Conservation (phyloP, 768 basidiomycete genomes). For the Lactarius sp. region DNA sequence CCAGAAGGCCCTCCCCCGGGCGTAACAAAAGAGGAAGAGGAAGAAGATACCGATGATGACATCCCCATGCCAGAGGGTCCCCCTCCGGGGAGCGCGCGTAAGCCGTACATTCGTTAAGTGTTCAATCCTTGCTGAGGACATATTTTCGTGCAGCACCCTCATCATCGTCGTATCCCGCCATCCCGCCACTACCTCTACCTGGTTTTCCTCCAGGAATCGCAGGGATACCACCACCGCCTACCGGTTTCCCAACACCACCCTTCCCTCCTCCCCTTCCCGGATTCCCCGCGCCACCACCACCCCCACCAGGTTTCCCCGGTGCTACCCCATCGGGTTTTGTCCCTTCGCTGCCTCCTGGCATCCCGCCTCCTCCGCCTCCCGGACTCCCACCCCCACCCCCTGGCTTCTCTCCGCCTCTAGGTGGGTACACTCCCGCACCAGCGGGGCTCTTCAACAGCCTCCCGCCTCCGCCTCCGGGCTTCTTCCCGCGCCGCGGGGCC, state of each 20-base stretch:
- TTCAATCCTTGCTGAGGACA: constrained; percentile 25
- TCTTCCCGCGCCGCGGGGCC: constrained; percentile 51
- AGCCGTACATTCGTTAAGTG: constrained; percentile 28
- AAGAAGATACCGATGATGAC: constrained; percentile 45
- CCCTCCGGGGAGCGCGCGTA: constrained; percentile 38
- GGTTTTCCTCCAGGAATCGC: constrained; percentile 23
- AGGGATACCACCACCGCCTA: constrained; percentile 21
- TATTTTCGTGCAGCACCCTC: constrained; percentile 28
- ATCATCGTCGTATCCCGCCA: constrained; percentile 25
- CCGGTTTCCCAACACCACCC: constrained; percentile 10
- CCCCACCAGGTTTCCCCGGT: constrained; percentile 24
- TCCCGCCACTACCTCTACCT: constrained; percentile 26
- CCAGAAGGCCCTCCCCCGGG: constrained; percentile 62
- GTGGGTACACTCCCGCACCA: constrained; percentile 31
- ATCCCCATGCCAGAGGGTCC: constrained; percentile 61
- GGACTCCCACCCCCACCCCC: constrained; percentile 29
- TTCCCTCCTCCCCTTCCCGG: constrained; percentile 14
- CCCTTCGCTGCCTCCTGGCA: constrained; percentile 26
- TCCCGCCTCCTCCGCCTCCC: constrained; percentile 25
- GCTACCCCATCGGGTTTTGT: not conserved
- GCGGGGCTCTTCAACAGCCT: constrained; percentile 30
- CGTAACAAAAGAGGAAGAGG: constrained; percentile 17
- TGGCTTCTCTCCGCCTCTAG: constrained; percentile 26
- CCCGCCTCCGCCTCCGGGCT: constrained; percentile 39
- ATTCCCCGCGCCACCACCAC: constrained; percentile 28